Percentiles rank a stretch among this genome's conserved stretches.
These are phyloP conservation scores for Myotisia sp. DNA, from an alignment of 2,329 filamentous ascomycete species.

Conservation along the genomic window DNA sequence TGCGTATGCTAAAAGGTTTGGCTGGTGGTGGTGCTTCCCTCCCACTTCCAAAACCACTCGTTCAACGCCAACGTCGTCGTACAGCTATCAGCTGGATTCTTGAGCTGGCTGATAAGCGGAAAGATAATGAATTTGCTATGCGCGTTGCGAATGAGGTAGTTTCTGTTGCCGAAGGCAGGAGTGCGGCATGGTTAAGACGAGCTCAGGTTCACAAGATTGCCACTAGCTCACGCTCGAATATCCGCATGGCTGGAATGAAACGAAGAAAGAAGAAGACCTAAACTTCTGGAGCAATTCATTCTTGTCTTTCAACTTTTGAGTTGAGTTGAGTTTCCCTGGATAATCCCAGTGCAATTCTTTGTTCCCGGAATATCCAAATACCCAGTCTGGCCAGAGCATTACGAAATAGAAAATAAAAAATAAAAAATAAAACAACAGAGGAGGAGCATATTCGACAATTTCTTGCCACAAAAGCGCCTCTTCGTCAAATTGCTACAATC, in stretches of 20 bases:
- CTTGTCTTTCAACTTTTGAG: no score
- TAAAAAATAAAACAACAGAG: no score
- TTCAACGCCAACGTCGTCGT: slow-evolving; percentile 59
- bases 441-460: no score
- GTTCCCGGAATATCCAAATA: no score
- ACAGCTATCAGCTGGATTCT: slow-evolving; percentile 81
- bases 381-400: no score
- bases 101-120: slow-evolving; percentile 64
- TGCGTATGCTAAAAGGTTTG: slow-evolving; percentile 60
- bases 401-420: no score
- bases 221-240: slow-evolving; percentile 63
- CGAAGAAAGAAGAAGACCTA: no score
- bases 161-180: slow-evolving; percentile 73
- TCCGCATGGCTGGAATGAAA: slow-evolving; percentile 21
- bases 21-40: slow-evolving; percentile 76
- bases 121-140: slow-evolving; percentile 57
- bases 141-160: slow-evolving; percentile 77
- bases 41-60: slow-evolving; percentile 67
- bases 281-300: no score
- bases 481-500: no score
- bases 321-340: no score
- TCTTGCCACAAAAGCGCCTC: no score
- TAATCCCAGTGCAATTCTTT: no score
- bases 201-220: slow-evolving; percentile 64
- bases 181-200: slow-evolving; percentile 70